Evolutionary conservation across 805 yeast genomes (phyloP), one percentile per base, ranked within the genome.

Genomic region (Spencermartinsiella europaea): DNA sequence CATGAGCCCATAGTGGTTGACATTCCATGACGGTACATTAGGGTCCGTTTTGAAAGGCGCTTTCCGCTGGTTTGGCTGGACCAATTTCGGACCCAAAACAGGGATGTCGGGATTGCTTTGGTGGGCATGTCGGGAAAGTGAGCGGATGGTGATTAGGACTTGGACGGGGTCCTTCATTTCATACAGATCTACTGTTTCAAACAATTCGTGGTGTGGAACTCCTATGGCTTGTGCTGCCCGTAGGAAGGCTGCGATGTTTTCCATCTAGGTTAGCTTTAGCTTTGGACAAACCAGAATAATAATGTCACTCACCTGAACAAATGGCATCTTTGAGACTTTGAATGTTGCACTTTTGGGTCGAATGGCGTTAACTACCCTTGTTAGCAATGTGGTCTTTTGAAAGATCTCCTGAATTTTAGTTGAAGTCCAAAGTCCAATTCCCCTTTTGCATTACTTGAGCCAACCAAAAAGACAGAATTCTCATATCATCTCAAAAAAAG

Each of bases 141-240:
- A 79, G 57, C 83, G 81, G 36, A 87, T 67, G 0, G 90, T 76
- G 55, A 84, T 80, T n/a, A 82, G 65, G 1, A 87, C 87, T 53
- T 83, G 89, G 41, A 86, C 83, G 0, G 91, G 88, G 60, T 87
- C 95, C 54, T 77, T 74, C 22, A 67, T 64, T 60, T 87, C 95
- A 54, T 69, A 87, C 47, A 87, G 69, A 61, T 87, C 95, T 4
- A 74, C 68, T 0, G 95, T 87, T 55, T 83, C 89, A 61, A 87
- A 87, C 41, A 84, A 65, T 61, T 87, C 95, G 59, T 85, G 89
- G 53, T 84, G 83, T 4, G 89, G 86, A 2, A 87, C 80, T 2
- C 91, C 91, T 44, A 80, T 69, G 3, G 60, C 44, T 52, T 80
- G 76, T 42, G 88, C 80, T 45, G 81, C 78, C 4, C 71, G 66